phyloP scores from a whole-genome alignment of 805 yeast genomes.

The Yarrowia osloensis region DNA sequence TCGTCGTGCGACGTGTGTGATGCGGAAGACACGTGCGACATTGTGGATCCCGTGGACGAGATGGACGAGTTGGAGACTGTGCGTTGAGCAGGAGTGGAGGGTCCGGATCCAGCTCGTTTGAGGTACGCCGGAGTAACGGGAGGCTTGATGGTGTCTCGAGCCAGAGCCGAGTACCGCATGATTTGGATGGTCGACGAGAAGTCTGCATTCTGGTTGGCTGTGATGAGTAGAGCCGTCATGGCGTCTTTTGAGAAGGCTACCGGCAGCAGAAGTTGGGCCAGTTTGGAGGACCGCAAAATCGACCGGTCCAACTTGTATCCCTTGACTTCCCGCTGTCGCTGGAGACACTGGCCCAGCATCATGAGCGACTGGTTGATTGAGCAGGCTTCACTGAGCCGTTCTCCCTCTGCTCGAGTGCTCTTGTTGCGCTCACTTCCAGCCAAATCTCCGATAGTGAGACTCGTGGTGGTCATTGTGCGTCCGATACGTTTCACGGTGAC shows the following conservation, averaged over 20 bases:
- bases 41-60: conserved; percentile 5
- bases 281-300: conserved; percentile 51
- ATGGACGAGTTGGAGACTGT: conserved; percentile 13
- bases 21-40: conserved; percentile 2
- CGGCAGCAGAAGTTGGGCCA: conserved; percentile 52
- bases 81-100: conserved; percentile 1
- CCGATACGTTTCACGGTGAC: conserved; percentile 43
- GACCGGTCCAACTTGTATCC: conserved; percentile 45
- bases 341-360: conserved; percentile 53
- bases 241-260: conserved; percentile 44
- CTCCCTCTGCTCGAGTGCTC: conserved; percentile 49
- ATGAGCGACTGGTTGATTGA: conserved; percentile 53
- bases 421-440: conserved; percentile 58
- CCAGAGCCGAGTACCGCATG: conserved; percentile 41
- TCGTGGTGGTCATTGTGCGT: conserved; percentile 39
- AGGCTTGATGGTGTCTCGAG: conserved; percentile 34
- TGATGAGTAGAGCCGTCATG: conserved; percentile 44
- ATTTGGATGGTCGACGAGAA: conserved; percentile 42
- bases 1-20: conserved; percentile 11
- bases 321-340: conserved; percentile 42
- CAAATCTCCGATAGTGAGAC: conserved; percentile 53
- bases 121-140: conserved; percentile 17
- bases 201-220: conserved; percentile 48
- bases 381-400: conserved; percentile 51
- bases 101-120: background rate